phyloP scores from a whole-genome alignment of 2,329 filamentous ascomycete genomes.

The Ceratocystis ficicola region DNA sequence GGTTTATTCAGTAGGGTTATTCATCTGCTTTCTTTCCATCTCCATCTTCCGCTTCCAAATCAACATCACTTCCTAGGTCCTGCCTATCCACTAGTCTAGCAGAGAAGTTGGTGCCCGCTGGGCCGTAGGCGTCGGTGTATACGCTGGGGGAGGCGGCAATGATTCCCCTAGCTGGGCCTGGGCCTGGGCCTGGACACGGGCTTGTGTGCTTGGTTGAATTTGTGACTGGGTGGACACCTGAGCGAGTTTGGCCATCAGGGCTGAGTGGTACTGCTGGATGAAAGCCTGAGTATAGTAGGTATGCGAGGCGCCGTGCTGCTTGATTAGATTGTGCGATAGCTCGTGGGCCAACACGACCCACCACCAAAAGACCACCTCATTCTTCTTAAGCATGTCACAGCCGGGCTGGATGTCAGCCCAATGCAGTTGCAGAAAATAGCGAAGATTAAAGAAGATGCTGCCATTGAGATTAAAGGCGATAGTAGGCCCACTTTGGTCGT shows the following conservation, averaged over 20 bases:
- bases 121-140: background rate
- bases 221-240: background rate
- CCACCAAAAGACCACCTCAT: conserved; percentile 71
- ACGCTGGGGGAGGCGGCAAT: conserved; percentile 9
- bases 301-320: conserved; percentile 63
- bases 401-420: conserved; percentile 34
- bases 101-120: background rate
- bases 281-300: conserved; percentile 79
- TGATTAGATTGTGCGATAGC: conserved; percentile 83
- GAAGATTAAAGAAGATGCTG: conserved; percentile 85
- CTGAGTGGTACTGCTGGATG: conserved; percentile 62
- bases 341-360: conserved; percentile 95
- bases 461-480: conserved; percentile 88
- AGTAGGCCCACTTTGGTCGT: conserved; percentile 63
- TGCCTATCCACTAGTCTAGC: conserved; percentile 8
- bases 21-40: background rate
- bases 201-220: background rate
- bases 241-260: conserved; percentile 48
- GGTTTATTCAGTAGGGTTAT: no score
- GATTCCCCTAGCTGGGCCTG: background rate
- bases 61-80: background rate
- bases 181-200: background rate
- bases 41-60: background rate
- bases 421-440: conserved; percentile 76
- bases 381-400: conserved; percentile 27